Evolutionary conservation across 225 moss, liverwort and hornwort genomes (phyloP).

Genomic region (Bryum argenteum): DNA sequence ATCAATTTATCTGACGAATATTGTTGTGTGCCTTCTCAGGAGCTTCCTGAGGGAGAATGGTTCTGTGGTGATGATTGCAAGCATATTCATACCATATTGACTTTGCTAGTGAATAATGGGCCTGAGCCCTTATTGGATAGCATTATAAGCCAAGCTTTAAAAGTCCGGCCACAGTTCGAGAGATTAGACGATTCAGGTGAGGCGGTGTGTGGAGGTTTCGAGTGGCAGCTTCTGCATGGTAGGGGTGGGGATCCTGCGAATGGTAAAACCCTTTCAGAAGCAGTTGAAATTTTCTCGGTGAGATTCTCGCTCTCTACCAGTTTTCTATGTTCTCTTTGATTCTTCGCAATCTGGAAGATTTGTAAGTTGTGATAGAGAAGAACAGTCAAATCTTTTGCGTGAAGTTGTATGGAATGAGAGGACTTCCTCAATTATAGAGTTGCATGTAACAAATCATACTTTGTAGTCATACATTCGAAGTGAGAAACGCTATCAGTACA

Average conservation of each 20-base stretch:
- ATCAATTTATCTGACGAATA: slow-evolving; percentile 3
- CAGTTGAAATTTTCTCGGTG: slow-evolving; percentile 91
- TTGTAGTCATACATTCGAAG: slow-evolving; percentile 10
- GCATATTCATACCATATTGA: slow-evolving; percentile 85
- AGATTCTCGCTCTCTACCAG: slow-evolving; percentile 20
- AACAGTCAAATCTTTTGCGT: not conserved
- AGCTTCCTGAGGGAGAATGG: slow-evolving; percentile 96
- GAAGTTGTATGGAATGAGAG: not conserved
- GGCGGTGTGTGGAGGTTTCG: slow-evolving; percentile 41
- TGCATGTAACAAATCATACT: not conserved
- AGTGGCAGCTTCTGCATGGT: slow-evolving; percentile 97
- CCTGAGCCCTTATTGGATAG: slow-evolving; percentile 84
- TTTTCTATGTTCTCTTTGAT: no score
- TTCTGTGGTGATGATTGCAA: slow-evolving; percentile 94
- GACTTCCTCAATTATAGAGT: not conserved
- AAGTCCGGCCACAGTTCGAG: slow-evolving; percentile 47
- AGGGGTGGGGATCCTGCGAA: slow-evolving; percentile 81
- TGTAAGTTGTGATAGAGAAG: not conserved
- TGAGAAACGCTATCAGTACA: slow-evolving; percentile 11
- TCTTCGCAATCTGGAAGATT: no score
- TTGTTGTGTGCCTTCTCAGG: slow-evolving; percentile 54
- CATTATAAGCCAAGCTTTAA: slow-evolving; percentile 79
- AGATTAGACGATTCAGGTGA: slow-evolving; percentile 43
- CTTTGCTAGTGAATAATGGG: slow-evolving; percentile 83
- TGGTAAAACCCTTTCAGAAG: slow-evolving; percentile 88